Evolutionary conservation across 371 early-diverging fungal species (phyloP), one percentile per base, ranked within the genome.

Genomic region (Syncephalastrum contaminatum): DNA sequence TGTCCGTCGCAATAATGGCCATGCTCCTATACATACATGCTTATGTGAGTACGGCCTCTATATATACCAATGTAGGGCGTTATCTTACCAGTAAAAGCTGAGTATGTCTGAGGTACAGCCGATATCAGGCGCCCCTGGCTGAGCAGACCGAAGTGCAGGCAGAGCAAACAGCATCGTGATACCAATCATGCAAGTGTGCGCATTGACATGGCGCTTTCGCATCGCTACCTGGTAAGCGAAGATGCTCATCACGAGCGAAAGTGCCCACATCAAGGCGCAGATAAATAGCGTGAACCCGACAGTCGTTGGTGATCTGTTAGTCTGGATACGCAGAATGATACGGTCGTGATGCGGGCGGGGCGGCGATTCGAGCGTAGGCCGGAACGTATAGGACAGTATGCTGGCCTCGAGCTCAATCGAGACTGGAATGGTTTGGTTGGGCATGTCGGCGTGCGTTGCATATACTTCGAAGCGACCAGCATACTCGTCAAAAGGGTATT

Each of bases 41-140:
- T 10, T 8, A 10, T 25, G 25, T 21, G 5, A 48, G 19, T 47
- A 45, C 15, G 41, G 12, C 15, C 13, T 8, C 16, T 14, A 36
- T 51, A n/a, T 15, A 19, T 16, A 24, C 27, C 45, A 13, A 4
- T 40, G 15, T 55, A 18, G 7, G 42, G n/a, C 25, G 7, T 21
- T 19, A 18, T 13, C 40, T 36, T 72, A 72, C 72, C 72, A 72
- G n/a, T 72, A 72, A 54, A 64, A 72, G 8, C 72, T 67, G 13
- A 74, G 47, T 18, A 68, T 63, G 43, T 74, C 74, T 16, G 71
- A 62, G 12, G 65, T 67, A 46, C 70, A 70, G 19, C 74, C 74
- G n/a, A 70, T 64, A 16, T 55, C 60, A 20, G 74, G 74, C 19
- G 70, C 66, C 18, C 74, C 74, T 12, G 74, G 74, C 45, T 74